Evolutionary conservation across 352 stramenopile genomes (phyloP).

Genomic region (Pythium brassicae): DNA sequence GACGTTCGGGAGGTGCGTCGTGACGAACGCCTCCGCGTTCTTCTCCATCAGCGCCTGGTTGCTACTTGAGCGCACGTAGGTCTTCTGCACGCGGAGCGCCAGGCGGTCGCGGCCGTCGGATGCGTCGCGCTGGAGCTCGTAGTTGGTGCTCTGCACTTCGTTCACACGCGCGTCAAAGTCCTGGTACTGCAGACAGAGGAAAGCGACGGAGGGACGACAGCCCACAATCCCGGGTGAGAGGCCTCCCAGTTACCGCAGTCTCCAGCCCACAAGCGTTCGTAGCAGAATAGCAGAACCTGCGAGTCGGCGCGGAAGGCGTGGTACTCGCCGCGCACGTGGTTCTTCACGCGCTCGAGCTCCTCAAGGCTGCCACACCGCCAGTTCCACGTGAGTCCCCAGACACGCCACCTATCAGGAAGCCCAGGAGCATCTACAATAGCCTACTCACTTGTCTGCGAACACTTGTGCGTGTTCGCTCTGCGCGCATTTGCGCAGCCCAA

Average conservation of each 20-base stretch:
- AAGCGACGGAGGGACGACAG: background rate
- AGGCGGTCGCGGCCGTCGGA: conserved; percentile 24
- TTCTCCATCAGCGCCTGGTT: conserved; percentile 34
- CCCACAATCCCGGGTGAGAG: too few species aligned
- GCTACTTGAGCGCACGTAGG: conserved; percentile 34
- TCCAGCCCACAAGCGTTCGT: background rate
- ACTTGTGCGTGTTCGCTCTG: conserved; percentile 25
- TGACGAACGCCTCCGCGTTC: conserved; percentile 40
- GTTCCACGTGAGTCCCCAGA: too few species aligned
- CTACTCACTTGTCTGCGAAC: conserved; percentile 37
- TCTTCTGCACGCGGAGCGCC: conserved; percentile 31
- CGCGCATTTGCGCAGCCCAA: conserved; percentile 43
- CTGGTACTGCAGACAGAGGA: conserved; percentile 31
- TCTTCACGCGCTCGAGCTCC: conserved; percentile 58
- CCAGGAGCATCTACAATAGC: background rate
- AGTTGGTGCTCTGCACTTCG: conserved; percentile 49
- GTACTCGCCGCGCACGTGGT: conserved; percentile 53
- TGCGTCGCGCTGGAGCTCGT: conserved; percentile 28
- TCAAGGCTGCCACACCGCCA: too few species aligned
- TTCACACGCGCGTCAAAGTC: conserved; percentile 38
- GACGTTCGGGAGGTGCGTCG: conserved; percentile 39
- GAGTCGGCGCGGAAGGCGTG: conserved; percentile 41
- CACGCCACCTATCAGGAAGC: background rate
- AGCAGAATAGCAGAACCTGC: conserved; percentile 26
- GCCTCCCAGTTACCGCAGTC: background rate